These are phyloP conservation scores for Fusarium agapanthi DNA, from an alignment of 2,329 filamentous ascomycete genomes.

Conservation along the genomic window DNA sequence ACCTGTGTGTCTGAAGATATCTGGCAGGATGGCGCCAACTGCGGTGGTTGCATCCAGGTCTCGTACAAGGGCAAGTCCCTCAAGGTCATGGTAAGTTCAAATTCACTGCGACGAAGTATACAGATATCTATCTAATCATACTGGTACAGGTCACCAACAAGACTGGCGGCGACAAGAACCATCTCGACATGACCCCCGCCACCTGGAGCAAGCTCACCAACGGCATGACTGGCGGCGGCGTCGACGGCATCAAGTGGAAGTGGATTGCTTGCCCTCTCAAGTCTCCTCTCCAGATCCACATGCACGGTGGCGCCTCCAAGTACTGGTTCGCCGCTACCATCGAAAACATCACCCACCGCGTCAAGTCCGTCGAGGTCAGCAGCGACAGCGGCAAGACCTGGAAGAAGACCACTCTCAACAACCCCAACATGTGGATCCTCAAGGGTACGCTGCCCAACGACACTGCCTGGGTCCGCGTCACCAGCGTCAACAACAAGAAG, in stretches of 20 bases:
- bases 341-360: conserved; percentile 9
- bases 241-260: conserved; percentile 21
- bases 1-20: conserved; percentile 17
- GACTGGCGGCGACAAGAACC: conserved; percentile 12
- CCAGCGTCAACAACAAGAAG: conserved; percentile 18
- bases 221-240: conserved; percentile 1
- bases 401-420: not conserved
- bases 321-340: conserved; percentile 22
- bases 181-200: conserved; percentile 19
- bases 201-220: conserved; percentile 17
- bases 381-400: conserved; percentile 14
- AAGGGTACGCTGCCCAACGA: conserved; percentile 8
- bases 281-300: conserved; percentile 6
- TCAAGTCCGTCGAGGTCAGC: conserved; percentile 18
- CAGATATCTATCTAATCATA: not conserved
- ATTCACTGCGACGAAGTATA: rapidly evolving
- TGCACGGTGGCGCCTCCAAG: conserved; percentile 19
- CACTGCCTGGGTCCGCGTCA: conserved; percentile 9
- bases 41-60: conserved; percentile 5
- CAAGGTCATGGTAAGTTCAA: conserved; percentile 2
- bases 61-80: conserved; percentile 2
- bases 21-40: conserved; percentile 13
- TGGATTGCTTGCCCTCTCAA: conserved; percentile 16
- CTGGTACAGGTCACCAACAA: not conserved
- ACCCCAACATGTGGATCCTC: conserved; percentile 18